Conservation (phyloP, 1,284 basidiomycete species). For the Lignosus rhinocerotis region DNA sequence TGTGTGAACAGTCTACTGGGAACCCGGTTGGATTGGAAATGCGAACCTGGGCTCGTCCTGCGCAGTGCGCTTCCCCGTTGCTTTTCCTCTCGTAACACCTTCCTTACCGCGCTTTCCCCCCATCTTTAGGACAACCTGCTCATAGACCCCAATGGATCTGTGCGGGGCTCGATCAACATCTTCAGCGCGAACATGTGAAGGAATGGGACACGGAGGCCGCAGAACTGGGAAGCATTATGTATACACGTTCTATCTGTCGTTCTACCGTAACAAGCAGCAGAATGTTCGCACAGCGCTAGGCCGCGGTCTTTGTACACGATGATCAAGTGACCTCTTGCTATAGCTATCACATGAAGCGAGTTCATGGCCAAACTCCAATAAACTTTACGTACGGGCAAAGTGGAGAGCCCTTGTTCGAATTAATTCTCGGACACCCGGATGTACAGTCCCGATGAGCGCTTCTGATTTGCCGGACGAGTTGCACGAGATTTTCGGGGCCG, state of each 20-base stretch:
- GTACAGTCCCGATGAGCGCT: neutral
- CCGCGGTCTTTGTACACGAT: too few relatives aligned
- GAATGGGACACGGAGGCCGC: neutral
- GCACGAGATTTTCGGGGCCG: slow-evolving; percentile 12
- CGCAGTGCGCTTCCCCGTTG: slow-evolving; percentile 40
- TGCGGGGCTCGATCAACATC: slow-evolving; percentile 36
- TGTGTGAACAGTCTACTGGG: slow-evolving; percentile 52
- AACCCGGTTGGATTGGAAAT: slow-evolving; percentile 64
- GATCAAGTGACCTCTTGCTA: too few relatives aligned
- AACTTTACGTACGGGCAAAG: too few relatives aligned
- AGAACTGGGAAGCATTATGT: neutral
- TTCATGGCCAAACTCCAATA: too few relatives aligned
- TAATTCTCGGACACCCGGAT: too few relatives aligned
- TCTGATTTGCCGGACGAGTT: neutral
- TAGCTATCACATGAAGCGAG: too few relatives aligned
- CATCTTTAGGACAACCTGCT: slow-evolving; percentile 35
- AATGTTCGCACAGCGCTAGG: too few relatives aligned
- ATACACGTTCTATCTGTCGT: neutral
- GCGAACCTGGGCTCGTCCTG: slow-evolving; percentile 56
- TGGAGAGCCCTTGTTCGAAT: too few relatives aligned
- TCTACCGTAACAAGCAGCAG: too few relatives aligned
- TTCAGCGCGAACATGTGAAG: slow-evolving; percentile 28
- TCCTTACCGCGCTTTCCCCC: neutral
- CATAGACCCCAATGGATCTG: slow-evolving; percentile 33
- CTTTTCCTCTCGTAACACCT: neutral